phyloP scores from a whole-genome alignment of 116 monocot genomes.

The Dioscorea cayenensis region DNA sequence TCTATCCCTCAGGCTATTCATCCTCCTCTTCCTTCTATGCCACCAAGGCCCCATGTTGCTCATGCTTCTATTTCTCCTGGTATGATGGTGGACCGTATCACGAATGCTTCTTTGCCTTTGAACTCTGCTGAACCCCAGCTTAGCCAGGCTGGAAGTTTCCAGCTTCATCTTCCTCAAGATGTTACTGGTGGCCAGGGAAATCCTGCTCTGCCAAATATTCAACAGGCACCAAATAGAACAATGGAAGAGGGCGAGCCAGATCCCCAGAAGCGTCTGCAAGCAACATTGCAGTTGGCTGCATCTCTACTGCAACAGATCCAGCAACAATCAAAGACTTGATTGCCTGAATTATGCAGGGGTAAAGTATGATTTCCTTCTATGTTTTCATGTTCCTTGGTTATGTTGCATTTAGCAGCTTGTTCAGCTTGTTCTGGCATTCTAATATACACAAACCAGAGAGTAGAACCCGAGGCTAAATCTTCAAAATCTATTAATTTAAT shows the following conservation, averaged over 20 bases:
- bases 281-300: conserved; percentile 95
- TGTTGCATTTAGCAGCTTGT: too few relatives aligned
- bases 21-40: conserved; percentile 4
- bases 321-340: conserved; percentile 54
- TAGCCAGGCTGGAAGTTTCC: conserved; percentile 18
- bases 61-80: conserved; percentile 2
- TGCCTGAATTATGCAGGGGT: neutral
- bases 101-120: conserved; percentile 8
- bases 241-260: conserved; percentile 55
- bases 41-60: neutral
- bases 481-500: too few relatives aligned
- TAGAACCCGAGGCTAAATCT: too few relatives aligned
- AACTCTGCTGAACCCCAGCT: conserved; percentile 15
- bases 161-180: conserved; percentile 7
- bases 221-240: conserved; percentile 19
- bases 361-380: neutral
- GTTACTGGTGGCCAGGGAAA: conserved; percentile 10
- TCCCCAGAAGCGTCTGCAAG: conserved; percentile 85
- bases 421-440: too few relatives aligned
- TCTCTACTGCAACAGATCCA: conserved; percentile 95
- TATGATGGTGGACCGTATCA: neutral
- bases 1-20: conserved; percentile 1
- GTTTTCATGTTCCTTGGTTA: neutral
- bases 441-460: too few relatives aligned
- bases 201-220: conserved; percentile 20